A percentile compares a stretch with the other conserved stretches of the same genome.
These are phyloP conservation scores for Euptelea pleiosperma DNA, from an alignment of 164 flowering plant genomes.

Conservation along the genomic window DNA sequence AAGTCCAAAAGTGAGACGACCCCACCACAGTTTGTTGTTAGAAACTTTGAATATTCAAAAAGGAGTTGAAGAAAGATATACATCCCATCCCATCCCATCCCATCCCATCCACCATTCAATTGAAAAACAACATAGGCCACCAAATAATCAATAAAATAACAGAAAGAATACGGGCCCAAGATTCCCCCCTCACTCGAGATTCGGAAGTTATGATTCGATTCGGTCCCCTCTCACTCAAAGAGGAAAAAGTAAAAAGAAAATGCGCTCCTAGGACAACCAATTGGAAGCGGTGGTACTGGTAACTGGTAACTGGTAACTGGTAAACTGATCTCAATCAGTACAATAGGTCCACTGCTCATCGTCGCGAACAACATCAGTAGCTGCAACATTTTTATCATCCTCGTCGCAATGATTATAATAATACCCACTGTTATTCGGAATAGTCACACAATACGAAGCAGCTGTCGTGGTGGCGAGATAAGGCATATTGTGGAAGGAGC, in stretches of 20 bases:
- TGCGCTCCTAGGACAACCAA: neutral
- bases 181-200: too few relatives aligned
- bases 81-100: too few relatives aligned
- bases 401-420: conserved; percentile 32
- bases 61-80: neutral
- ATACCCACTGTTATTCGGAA: conserved; percentile 32
- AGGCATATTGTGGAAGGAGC: conserved; percentile 82
- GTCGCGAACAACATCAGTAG: conserved; percentile 39
- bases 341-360: conserved; percentile 82
- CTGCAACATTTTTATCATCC: conserved; percentile 25
- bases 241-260: neutral
- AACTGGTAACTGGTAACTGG: too few relatives aligned
- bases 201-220: neutral
- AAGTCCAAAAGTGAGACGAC: too few relatives aligned
- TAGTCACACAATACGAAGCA: conserved; percentile 32
- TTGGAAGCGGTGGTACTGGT: too few relatives aligned
- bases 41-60: too few relatives aligned
- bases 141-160: too few relatives aligned
- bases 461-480: conserved; percentile 36
- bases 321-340: conserved; percentile 42
- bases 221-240: neutral
- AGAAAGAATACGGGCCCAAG: too few relatives aligned
- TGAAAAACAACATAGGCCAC: neutral
- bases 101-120: too few relatives aligned
- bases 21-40: too few relatives aligned